Percentiles rank a stretch among this genome's conserved stretches.
phyloP scores from a whole-genome alignment of 805 yeast species.

The Vanderwaltozyma verrucispora region DNA sequence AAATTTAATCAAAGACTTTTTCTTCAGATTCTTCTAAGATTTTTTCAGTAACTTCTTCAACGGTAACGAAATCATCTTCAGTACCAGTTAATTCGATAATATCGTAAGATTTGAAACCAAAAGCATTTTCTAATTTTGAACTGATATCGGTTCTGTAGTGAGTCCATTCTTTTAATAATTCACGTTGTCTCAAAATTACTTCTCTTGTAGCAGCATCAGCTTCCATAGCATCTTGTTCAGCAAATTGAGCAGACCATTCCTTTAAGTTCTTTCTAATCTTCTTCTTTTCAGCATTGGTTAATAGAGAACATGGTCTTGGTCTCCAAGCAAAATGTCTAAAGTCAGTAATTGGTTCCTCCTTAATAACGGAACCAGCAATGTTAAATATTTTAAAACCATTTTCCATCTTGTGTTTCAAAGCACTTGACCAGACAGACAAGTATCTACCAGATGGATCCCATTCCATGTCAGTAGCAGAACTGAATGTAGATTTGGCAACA shows the following conservation, averaged over 20 bases:
- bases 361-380: constrained; percentile 64
- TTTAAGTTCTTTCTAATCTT: constrained; percentile 82
- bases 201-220: constrained; percentile 88
- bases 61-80: constrained; percentile 44
- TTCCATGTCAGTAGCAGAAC: constrained; percentile 69
- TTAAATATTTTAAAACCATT: constrained; percentile 87
- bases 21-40: constrained; percentile 64
- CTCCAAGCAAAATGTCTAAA: constrained; percentile 93
- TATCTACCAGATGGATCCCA: constrained; percentile 98
- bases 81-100: constrained; percentile 28
- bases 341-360: constrained; percentile 69
- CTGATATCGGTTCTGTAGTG: constrained; percentile 55
- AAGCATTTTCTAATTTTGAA: constrained; percentile 31
- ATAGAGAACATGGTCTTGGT: constrained; percentile 81
- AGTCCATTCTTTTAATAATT: constrained; percentile 75
- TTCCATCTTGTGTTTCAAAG: constrained; percentile 74
- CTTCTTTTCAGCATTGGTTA: constrained; percentile 73
- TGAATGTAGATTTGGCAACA: constrained; percentile 52
- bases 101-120: constrained; percentile 24
- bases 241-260: constrained; percentile 87
- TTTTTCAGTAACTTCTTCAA: constrained; percentile 74
- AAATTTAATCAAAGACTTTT: constrained; percentile 35
- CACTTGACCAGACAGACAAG: constrained; percentile 78
- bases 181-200: constrained; percentile 73
- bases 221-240: constrained; percentile 91